Evolutionary conservation across 2,329 filamentous ascomycete species (phyloP).

Genomic region (Venturiaceae sp.): DNA sequence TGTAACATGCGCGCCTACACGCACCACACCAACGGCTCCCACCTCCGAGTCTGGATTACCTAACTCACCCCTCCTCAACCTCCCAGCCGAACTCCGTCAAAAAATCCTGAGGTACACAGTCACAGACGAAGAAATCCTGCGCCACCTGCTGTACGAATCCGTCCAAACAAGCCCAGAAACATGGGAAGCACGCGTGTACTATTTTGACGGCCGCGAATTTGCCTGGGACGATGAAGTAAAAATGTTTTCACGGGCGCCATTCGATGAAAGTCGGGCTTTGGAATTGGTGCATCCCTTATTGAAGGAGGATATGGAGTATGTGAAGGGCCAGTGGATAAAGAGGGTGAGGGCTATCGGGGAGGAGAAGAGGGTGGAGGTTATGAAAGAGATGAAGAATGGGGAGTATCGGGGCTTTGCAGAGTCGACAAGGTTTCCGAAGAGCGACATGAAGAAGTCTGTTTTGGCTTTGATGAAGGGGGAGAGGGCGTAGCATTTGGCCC

Average conservation of each 20-base stretch:
- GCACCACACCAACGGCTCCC: not conserved
- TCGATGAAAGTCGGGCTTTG: not conserved
- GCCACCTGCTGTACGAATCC: not conserved
- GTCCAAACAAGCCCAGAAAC: not conserved
- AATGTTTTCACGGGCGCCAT: not conserved
- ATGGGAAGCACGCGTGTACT: not conserved
- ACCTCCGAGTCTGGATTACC: not conserved
- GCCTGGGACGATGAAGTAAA: not conserved
- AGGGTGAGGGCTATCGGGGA: not conserved
- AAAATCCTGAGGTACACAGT: not conserved
- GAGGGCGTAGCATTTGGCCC: not conserved
- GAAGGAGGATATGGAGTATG: not conserved
- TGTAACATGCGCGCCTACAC: not conserved
- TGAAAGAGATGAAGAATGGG: not conserved
- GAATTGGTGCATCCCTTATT: not conserved
- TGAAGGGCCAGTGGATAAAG: not conserved
- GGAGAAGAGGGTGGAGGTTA: not conserved
- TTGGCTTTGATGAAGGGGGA: not conserved
- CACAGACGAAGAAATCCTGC: not conserved
- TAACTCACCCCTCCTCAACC: not conserved
- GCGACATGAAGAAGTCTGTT: not conserved
- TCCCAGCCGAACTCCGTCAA: not conserved
- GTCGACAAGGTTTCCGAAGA: not conserved
- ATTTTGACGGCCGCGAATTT: not conserved
- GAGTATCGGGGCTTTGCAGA: not conserved